Conservation (phyloP, 2,329 filamentous ascomycete species). For the Talaromyces atroroseus region DNA sequence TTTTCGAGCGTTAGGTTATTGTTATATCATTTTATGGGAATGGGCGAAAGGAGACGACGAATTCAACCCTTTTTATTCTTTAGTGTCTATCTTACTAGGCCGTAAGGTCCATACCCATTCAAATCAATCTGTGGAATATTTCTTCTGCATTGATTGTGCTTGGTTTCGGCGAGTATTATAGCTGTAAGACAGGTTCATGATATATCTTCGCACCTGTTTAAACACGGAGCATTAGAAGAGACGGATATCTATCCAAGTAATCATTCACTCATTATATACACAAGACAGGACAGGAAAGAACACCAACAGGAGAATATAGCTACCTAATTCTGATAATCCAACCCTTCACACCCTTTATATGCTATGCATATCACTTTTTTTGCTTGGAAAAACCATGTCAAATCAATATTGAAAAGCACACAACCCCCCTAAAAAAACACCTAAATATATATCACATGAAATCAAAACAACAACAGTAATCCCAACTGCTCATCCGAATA, state of each 20-base stretch:
- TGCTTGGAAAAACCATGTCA: conserved; percentile 2
- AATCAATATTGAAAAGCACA: background rate
- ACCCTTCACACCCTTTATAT: conserved; percentile 3
- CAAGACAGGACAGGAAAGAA: background rate
- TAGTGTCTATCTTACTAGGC: too few species aligned
- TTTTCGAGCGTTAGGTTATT: background rate
- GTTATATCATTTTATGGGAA: background rate
- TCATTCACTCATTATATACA: conserved; percentile 10
- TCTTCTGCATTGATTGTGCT: too few species aligned
- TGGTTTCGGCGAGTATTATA: too few species aligned
- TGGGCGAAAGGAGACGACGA: background rate
- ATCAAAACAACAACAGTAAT: background rate
- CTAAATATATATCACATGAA: conserved; percentile 8
- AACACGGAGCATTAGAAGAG: too few species aligned
- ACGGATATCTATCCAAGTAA: background rate
- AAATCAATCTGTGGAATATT: too few species aligned
- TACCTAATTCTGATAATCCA: background rate
- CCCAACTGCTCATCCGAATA: background rate
- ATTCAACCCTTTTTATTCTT: background rate
- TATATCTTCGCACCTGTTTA: too few species aligned
- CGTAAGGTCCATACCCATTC: too few species aligned
- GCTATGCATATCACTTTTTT: background rate
- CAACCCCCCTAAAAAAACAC: too few species aligned
- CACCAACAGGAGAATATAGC: background rate
- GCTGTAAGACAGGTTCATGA: too few species aligned